These are phyloP conservation scores for Fusarium liriodendri DNA, from an alignment of 2,329 filamentous ascomycete species.

Conservation along the genomic window DNA sequence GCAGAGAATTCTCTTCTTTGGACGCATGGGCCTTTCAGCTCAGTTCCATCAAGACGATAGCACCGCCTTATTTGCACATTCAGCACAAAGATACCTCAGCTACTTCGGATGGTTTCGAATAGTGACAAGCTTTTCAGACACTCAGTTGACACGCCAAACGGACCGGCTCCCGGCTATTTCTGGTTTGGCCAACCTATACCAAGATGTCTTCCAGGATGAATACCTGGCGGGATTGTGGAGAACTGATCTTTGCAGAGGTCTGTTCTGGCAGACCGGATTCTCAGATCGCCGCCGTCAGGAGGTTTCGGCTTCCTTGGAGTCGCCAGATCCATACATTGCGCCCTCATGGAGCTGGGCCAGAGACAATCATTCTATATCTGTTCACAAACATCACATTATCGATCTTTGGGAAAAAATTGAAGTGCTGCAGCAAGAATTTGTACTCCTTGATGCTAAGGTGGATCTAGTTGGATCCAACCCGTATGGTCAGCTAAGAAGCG, in stretches of 20 bases:
- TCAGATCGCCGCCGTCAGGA: neutral
- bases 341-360: neutral
- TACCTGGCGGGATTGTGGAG: constrained; percentile 12
- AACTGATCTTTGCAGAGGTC: neutral
- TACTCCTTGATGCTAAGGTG: neutral
- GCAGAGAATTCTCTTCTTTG: neutral
- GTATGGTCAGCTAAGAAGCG: neutral
- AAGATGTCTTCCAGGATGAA: neutral
- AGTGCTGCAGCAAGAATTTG: neutral
- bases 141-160: neutral
- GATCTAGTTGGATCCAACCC: neutral
- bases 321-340: neutral
- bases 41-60: neutral
- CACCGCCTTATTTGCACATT: neutral
- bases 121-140: neutral
- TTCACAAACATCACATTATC: rapidly evolving
- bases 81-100: neutral
- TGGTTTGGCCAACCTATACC: neutral
- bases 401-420: neutral
- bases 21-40: neutral
- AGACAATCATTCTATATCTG: no score
- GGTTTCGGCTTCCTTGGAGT: neutral
- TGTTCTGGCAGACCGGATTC: neutral
- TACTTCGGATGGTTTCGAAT: neutral
- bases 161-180: constrained; percentile 10